Evolutionary conservation across 2,329 filamentous ascomycete species (phyloP).

Genomic region (Bipolaris cookei): DNA sequence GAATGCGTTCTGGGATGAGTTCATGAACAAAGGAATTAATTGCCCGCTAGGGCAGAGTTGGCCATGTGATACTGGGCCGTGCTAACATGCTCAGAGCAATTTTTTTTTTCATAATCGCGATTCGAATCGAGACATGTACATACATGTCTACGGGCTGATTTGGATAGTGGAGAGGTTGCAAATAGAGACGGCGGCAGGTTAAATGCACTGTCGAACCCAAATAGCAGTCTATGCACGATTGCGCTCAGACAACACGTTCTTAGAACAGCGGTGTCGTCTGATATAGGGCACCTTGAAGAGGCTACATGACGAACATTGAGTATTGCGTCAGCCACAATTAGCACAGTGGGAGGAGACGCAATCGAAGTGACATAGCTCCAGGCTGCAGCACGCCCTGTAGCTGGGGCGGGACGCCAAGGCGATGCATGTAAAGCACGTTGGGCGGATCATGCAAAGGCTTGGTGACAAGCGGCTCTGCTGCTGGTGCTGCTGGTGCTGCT

Average conservation of each 20-base stretch:
- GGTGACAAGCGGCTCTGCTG: conserved; percentile 37
- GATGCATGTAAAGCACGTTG: conserved; percentile 46
- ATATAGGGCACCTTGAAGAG: conserved; percentile 10
- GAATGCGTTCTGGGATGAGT: conserved; percentile 14
- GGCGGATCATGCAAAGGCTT: conserved; percentile 40
- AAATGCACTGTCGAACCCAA: conserved; percentile 35
- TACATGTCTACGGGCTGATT: conserved; percentile 29
- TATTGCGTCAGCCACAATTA: conserved; percentile 10
- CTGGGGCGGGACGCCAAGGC: conserved; percentile 35
- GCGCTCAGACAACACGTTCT: conserved; percentile 37
- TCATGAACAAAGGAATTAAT: not conserved
- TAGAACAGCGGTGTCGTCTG: conserved; percentile 18
- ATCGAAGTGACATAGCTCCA: conserved; percentile 20
- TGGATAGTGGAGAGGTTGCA: conserved; percentile 23
- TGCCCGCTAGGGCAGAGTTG: conserved; percentile 3
- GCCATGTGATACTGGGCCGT: conserved; percentile 3
- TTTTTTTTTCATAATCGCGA: conserved; percentile 29
- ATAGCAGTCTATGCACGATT: conserved; percentile 31
- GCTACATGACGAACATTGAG: not conserved
- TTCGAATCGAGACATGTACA: conserved; percentile 25
- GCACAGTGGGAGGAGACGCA: not conserved
- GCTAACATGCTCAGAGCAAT: conserved; percentile 17
- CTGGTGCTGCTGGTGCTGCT: conserved; percentile 21
- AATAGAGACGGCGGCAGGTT: conserved; percentile 33
- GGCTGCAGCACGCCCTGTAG: conserved; percentile 40